Percentiles rank a stretch among this genome's conserved stretches.
phyloP scores from a whole-genome alignment of 2,329 filamentous ascomycete species.

The Colletotrichum tabaci region DNA sequence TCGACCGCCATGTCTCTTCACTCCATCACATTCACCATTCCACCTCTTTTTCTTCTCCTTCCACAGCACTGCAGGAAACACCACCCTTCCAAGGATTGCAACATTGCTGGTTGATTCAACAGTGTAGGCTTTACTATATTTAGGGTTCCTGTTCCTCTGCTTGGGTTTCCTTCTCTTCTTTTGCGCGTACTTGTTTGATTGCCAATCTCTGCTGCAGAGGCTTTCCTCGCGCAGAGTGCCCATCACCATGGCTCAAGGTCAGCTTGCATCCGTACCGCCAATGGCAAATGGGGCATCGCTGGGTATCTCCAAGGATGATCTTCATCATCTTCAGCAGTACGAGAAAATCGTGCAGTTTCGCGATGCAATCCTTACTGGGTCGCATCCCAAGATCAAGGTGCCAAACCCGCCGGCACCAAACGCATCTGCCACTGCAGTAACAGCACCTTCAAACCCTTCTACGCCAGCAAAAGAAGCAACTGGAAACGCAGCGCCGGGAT shows the following conservation, averaged over 20 bases:
- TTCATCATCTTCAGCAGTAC: slow-evolving; percentile 77
- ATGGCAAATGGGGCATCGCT: slow-evolving; percentile 47
- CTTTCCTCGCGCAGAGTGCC: slow-evolving; percentile 20
- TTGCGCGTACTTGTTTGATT: slow-evolving; percentile 30
- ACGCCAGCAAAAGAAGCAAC: slow-evolving; percentile 22
- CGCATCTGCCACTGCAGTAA: slow-evolving; percentile 42
- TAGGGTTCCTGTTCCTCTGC: slow-evolving; percentile 13
- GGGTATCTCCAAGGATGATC: slow-evolving; percentile 60
- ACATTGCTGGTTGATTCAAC: slow-evolving; percentile 5
- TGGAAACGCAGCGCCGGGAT: slow-evolving; percentile 33
- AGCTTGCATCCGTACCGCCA: slow-evolving; percentile 36
- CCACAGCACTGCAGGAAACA: slow-evolving; percentile 13
- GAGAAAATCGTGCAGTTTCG: slow-evolving; percentile 85
- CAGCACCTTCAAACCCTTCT: slow-evolving; percentile 43
- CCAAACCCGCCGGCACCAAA: slow-evolving; percentile 57
- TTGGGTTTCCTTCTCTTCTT: slow-evolving; percentile 23
- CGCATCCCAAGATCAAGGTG: slow-evolving; percentile 75
- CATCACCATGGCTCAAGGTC: slow-evolving; percentile 37
- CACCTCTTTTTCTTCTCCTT: slow-evolving; percentile 18
- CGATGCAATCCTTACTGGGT: slow-evolving; percentile 85
- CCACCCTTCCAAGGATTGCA: not conserved
- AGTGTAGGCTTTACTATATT: slow-evolving; percentile 14
- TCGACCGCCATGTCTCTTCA: not conserved
- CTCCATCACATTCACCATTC: slow-evolving; percentile 12
- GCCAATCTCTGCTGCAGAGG: slow-evolving; percentile 16